Base-by-base conservation (phyloP, 2,329 filamentous ascomycete species). In the Scedosporium dehoogii region DNA sequence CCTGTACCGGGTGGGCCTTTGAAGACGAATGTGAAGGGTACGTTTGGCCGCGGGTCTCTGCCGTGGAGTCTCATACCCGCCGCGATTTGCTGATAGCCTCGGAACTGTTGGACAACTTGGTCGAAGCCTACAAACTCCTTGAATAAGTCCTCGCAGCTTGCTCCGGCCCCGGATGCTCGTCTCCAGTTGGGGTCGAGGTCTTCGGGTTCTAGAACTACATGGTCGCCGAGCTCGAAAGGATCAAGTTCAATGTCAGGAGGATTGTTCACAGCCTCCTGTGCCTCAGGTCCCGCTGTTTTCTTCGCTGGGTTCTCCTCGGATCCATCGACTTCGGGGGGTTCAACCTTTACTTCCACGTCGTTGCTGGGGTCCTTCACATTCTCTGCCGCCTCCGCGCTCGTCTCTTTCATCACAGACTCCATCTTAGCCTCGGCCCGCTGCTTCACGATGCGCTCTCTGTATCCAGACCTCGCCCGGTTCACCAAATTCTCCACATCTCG, bases 401-500 rank as follows among this genome's bases (percentile, higher is more conserved):
- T 23, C 51, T 55, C 51, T 29, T 90, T 72, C 63, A 82, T 71
- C 0, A 70, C 66, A 3, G 89, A 72, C 2, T 87, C 72, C 0
- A 74, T 70, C 2, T 87, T 83, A 33, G 80, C 80, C 0, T 86
- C 86, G 0, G 89, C 74, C 0, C 81, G 78, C 1, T 79, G 84
- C 6, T 80, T 70, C 63, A 90, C 33, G 33, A 55, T 27, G 7
- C 51, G 51, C 51, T 55, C 23, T 23, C 51, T 55, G 23, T 55
- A 55, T 23, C 18, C 51, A 6, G 61, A 70, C 1, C 79, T 75
- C 0, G 73, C 75, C 3, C 87, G 78, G 65, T 83, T 78, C 64
- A 80, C 85, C 1, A 91, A 69, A 18, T 82, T 89, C 57, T 93
- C 87, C n/a, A 93, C 82, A 65, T 91, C 88, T 0, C 88, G 84